Evolutionary conservation across 805 yeast genomes (phyloP), one percentile per base, ranked within the genome.

Genomic region (Tetrapisispora iriomotensis): DNA sequence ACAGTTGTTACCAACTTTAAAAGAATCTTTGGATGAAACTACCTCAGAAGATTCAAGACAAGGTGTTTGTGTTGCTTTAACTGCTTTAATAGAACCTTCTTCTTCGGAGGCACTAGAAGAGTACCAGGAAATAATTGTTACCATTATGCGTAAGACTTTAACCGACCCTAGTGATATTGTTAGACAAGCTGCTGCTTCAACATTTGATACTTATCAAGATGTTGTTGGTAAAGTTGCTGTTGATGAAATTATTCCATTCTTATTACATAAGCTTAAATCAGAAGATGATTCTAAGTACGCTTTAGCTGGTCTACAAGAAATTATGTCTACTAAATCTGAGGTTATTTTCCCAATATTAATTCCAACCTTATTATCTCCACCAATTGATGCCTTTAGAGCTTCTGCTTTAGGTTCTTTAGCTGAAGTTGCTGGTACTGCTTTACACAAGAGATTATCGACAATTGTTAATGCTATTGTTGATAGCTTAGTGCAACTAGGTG

Each of bases 41-140:
- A 63, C 72, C 40, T 92, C 82, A 51, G 66, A 83, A n/a, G 92
- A 81, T 56, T 81, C 94, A 27, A 84, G 83, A 57, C 94, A 88
- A 66, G 99, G 99, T 68, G 85, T 92, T 37, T 92, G 98, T 68
- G 77, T 90, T 58, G 98, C 98, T 8, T 68, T 87, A 36, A 74
- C 78, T 32, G 97, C 88, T 58, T 75, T 92, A 45, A 77, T 88
- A 45, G 79, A 76, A 47, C 82, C 95, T 0, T 74, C 94, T 4
- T 67, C 75, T 8, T 58, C 65, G 3, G 82, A 76, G 13, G 72
- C 76, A 7, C 68, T 90, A 43, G 65, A 55, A 21, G 76, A 74
- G 46, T 80, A 76, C 63, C 85, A 85, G 63, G 74, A 68, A 4
- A 66, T 70, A 1, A 77, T 92, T 53, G 81, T 90, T 46, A 68